These are phyloP conservation scores for Trifolium subterraneum DNA, from an alignment of 306 rosid species.

Conservation along the genomic window DNA sequence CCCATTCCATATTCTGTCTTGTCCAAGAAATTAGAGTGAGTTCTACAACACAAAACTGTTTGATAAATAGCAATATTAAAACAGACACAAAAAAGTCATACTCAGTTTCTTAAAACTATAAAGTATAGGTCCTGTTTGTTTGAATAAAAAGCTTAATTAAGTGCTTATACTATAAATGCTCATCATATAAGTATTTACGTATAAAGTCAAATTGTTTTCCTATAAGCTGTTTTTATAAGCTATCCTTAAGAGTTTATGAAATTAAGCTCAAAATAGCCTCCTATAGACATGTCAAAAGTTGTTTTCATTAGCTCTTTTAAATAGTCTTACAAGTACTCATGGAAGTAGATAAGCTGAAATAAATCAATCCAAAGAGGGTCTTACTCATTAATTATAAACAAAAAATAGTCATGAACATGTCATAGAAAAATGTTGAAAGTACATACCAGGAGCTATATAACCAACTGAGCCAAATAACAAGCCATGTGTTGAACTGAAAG, in stretches of 20 bases:
- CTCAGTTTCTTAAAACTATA: not conserved
- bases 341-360: not conserved
- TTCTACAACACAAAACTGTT: constrained; percentile 21
- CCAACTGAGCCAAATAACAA: constrained; percentile 86
- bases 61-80: constrained; percentile 3
- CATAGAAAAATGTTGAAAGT: constrained; percentile 29
- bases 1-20: constrained; percentile 88
- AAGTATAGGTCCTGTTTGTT: not conserved
- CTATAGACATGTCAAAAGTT: not conserved
- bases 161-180: too few relatives aligned
- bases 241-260: not conserved
- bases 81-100: not conserved
- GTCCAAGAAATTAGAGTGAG: constrained; percentile 23
- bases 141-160: too few relatives aligned
- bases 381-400: not conserved
- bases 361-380: not conserved
- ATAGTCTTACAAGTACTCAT: not conserved
- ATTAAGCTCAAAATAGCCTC: not conserved
- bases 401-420: not conserved
- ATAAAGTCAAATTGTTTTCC: not conserved
- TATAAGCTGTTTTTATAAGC: not conserved
- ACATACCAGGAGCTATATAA: constrained; percentile 93
- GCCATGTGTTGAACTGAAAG: constrained; percentile 73
- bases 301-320: not conserved
- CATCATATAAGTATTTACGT: too few relatives aligned